Evolutionary conservation across 306 rosid genomes (phyloP), one percentile per base, ranked within the genome.

Genomic region (Cucumis cinereus): DNA sequence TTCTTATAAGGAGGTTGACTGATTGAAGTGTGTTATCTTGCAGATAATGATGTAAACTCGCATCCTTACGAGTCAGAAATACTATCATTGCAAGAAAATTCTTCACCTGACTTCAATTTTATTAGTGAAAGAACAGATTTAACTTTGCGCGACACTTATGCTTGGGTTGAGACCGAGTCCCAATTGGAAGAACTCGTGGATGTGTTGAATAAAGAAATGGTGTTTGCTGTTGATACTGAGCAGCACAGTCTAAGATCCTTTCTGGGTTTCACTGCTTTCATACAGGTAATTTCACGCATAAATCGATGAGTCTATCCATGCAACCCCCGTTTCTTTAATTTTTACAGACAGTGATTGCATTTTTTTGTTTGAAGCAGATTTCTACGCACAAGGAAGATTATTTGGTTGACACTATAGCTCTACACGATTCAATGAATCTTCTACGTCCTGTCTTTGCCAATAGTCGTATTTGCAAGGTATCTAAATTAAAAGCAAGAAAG

Each of bases 161-260:
- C 84, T 53, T 93, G 98, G 98, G 88, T 91, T n/a, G 84, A 91
- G 80, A 88, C 86, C 3, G 91, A 83, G 86, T 70, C 77, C 77
- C 85, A 86, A 70, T 79, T 93, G 68, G 79, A 77, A 82, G 87
- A 89, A 64, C 86, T 93, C 24, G 91, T 76, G 47, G 75, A 79
- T 81, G 84, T 78, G 7, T 82, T 93, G 84, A 82, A 83, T 67
- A 82, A 81, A 63, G 89, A 88, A 84, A 86, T 45, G 67, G 82
- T 80, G 28, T 85, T 93, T 79, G 89, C 86, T 16, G 99, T 94
- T 61, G 99, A 94, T 80, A 94, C 97, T 8, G 97, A 90, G 85
- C 97, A 91, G 82, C 95, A 94, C 83, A 85, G 94, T 81, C 79
- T 90, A 62, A 75, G 89, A 58, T 87, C 96, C 54, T 94, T 89